Conservation (phyloP, 305 asterid genomes). For the Fraxinus albicans region DNA sequence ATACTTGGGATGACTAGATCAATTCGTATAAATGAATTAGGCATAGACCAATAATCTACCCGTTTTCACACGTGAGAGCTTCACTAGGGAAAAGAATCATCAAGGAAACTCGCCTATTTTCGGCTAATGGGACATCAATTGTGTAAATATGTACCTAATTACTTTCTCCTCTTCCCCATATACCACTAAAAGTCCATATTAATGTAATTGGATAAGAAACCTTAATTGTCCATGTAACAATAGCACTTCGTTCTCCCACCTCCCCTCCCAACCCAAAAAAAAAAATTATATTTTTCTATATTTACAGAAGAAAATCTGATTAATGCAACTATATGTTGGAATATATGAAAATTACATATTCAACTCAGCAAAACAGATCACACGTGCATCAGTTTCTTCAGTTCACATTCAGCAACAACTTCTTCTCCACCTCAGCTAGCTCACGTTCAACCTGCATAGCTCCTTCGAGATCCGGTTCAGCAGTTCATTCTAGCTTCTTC, state of each 20-base stretch:
- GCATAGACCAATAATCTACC: not conserved
- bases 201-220: not conserved
- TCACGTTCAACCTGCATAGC: too few relatives aligned
- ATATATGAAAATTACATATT: too few relatives aligned
- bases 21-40: not conserved
- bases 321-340: too few relatives aligned
- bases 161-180: not conserved
- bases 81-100: not conserved
- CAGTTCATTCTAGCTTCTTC: too few relatives aligned
- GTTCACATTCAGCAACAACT: too few relatives aligned
- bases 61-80: not conserved
- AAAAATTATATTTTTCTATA: too few relatives aligned
- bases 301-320: too few relatives aligned
- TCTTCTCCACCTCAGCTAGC: too few relatives aligned
- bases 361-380: too few relatives aligned
- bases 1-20: not conserved
- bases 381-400: too few relatives aligned
- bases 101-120: not conserved
- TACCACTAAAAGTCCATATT: not conserved
- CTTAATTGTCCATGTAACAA: not conserved
- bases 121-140: conserved; percentile 1
- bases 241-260: not conserved
- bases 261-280: too few relatives aligned
- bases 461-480: too few relatives aligned
- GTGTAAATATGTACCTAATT: not conserved